Conservation (phyloP, 176 grass and related monocot genomes). For the Musa schizocarpa region DNA sequence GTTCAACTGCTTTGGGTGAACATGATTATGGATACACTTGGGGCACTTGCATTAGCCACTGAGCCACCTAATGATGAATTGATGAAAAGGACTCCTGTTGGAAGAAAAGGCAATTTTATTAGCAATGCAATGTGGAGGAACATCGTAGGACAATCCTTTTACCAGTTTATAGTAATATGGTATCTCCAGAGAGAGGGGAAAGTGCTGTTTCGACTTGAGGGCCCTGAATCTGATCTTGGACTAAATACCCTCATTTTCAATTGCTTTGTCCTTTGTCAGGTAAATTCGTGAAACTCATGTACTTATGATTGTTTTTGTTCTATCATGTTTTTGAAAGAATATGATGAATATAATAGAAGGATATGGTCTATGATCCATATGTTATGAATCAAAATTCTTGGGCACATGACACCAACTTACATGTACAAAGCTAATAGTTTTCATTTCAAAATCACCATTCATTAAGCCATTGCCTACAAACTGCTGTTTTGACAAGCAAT, state of each 20-base stretch:
- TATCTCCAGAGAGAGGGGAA: slow-evolving; percentile 92
- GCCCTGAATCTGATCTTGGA: slow-evolving; percentile 48
- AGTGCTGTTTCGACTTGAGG: slow-evolving; percentile 53
- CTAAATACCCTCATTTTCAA: slow-evolving; percentile 99
- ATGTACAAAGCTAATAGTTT: no score
- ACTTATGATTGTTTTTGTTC: not conserved
- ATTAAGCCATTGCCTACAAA: no score
- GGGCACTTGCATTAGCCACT: slow-evolving; percentile 86
- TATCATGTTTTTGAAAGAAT: not conserved
- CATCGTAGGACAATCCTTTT: slow-evolving; percentile 76
- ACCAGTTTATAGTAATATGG: slow-evolving; percentile 94
- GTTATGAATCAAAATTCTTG: no score
- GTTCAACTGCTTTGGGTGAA: slow-evolving; percentile 98
- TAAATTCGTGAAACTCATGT: slow-evolving; percentile 20
- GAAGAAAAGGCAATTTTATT: slow-evolving; percentile 94
- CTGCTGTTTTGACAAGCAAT: no score
- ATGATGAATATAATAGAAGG: not conserved
- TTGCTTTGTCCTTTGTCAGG: slow-evolving; percentile 95
- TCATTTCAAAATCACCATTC: no score
- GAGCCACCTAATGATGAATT: slow-evolving; percentile 84
- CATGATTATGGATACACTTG: slow-evolving; percentile 99
- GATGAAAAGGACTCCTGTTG: slow-evolving; percentile 85
- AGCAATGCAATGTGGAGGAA: slow-evolving; percentile 97
- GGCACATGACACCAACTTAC: no score
- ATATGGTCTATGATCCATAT: no score